Evolutionary conservation across 2,329 filamentous ascomycete genomes (phyloP), one percentile per base, ranked within the genome.

Genomic region (Beauveria caledonica): DNA sequence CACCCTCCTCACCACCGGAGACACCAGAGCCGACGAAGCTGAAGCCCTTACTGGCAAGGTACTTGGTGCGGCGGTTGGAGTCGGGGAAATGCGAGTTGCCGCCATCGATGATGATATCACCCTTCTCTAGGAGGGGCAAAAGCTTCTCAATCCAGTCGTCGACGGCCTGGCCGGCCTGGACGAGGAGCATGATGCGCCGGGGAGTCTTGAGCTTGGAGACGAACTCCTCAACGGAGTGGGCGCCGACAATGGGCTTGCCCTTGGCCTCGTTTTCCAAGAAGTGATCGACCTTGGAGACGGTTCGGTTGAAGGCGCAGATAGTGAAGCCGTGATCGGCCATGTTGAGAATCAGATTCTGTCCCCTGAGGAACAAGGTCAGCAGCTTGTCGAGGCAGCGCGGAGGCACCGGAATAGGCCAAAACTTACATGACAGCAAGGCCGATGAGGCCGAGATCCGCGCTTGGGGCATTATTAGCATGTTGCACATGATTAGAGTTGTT

Each of bases 31-130:
- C 94, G 75, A 99, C 92, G 75, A 96, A 99, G 73, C 89, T 87
- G 77, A 99, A 90, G 70, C 90, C 89, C 87, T 97, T 97, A 71
- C 75, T 70, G 55, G 80, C 78, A 64, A 97, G 86, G 82, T 97
- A 96, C 78, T 89, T 82, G 77, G 91, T 92, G 73, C 94, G 88
- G 78, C 92, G 89, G 86, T 95, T 96, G 80, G 89, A 91, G 80
- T 96, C 92, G 72, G 92, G 92, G 86, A 88, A 96, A 81, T 96
- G 92, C 65, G 92, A 96, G 86, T 96, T 96, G 29, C 61, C 94
- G 76, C 94, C 94, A 74, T 99, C 94, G 72, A 99, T 97, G 83
- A 99, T 95, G 85, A 99, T 97, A 76, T 99, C 94, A 68, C 91
- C 92, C 72, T 84, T 74, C 75, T 92, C 87, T 66, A 93, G 81